A percentile compares a stretch with the other conserved stretches of the same genome.
Conservation (phyloP, 805 yeast species). For the Phaffomyces thermotolerans region DNA sequence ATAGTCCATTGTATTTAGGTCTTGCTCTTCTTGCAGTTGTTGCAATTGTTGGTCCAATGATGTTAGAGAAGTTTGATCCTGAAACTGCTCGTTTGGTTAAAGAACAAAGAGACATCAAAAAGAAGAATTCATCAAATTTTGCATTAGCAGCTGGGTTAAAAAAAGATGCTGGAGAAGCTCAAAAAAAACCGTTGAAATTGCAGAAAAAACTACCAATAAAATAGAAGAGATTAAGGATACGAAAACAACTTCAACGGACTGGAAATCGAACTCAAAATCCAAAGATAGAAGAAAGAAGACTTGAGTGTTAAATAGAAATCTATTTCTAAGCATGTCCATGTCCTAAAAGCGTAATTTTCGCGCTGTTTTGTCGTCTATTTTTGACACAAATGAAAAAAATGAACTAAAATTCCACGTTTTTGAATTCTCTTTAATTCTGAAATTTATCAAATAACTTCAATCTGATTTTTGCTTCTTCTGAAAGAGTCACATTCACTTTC, state of each 20-base stretch:
- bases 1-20: slow-evolving; percentile 31
- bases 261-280: not conserved
- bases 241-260: not conserved
- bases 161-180: not conserved
- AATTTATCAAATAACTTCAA: too few species aligned
- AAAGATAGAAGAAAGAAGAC: slow-evolving; percentile 4
- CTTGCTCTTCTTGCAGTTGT: slow-evolving; percentile 24
- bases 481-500: too few species aligned
- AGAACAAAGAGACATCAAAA: slow-evolving; percentile 4
- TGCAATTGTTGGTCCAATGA: slow-evolving; percentile 25
- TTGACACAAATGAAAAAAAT: slow-evolving; percentile 1
- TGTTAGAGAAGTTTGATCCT: slow-evolving; percentile 35
- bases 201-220: not conserved
- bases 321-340: too few species aligned
- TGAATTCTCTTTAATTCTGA: not conserved
- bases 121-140: not conserved
- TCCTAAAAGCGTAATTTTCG: slow-evolving; percentile 1
- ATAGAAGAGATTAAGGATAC: slow-evolving; percentile 1
- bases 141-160: not conserved
- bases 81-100: slow-evolving; percentile 31
- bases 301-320: not conserved
- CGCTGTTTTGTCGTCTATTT: not conserved
- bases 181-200: not conserved
- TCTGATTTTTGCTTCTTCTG: too few species aligned
- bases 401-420: not conserved